Evolutionary conservation across 495 filamentous ascomycete species (phyloP).

Genomic region (Podospora fimiseda): DNA sequence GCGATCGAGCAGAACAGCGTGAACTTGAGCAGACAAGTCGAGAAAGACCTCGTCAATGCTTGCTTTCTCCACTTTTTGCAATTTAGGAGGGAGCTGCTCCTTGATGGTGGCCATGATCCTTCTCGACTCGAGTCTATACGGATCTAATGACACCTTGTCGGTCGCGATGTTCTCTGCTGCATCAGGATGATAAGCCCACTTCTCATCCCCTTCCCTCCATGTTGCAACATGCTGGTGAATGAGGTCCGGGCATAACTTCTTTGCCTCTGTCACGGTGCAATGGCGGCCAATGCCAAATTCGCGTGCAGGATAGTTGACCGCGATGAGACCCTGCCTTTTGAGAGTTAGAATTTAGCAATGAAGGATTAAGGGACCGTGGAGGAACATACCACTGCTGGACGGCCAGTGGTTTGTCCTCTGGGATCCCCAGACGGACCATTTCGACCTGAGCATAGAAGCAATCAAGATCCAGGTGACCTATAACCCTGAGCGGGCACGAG

Average conservation of each 20-base stretch:
- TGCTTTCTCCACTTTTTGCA: slow-evolving; percentile 82
- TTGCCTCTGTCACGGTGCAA: slow-evolving; percentile 72
- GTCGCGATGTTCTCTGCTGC: slow-evolving; percentile 67
- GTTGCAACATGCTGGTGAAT: slow-evolving; percentile 91
- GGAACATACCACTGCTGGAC: slow-evolving; percentile 80
- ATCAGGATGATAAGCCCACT: slow-evolving; percentile 87
- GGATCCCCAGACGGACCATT: slow-evolving; percentile 71
- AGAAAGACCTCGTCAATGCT: slow-evolving; percentile 88
- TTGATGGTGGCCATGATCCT: slow-evolving; percentile 80
- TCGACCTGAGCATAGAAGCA: slow-evolving; percentile 98
- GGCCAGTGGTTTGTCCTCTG: slow-evolving; percentile 73
- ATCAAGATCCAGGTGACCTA: slow-evolving; percentile 92
- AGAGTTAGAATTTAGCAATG: background rate
- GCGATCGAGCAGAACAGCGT: slow-evolving; percentile 64
- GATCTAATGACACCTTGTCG: slow-evolving; percentile 90
- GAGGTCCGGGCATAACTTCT: slow-evolving; percentile 77
- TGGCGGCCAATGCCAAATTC: slow-evolving; percentile 70
- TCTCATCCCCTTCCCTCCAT: slow-evolving; percentile 83
- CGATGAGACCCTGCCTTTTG: slow-evolving; percentile 69
- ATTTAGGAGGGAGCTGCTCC: slow-evolving; percentile 53
- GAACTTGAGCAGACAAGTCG: slow-evolving; percentile 78
- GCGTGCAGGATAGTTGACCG: slow-evolving; percentile 90
- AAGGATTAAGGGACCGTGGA: slow-evolving; percentile 9
- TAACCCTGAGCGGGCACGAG: slow-evolving; percentile 72
- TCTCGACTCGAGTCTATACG: slow-evolving; percentile 78